Percentiles rank a stretch among this genome's conserved stretches.
Conservation (phyloP, 305 asterid species). For the Rubia peregrina region DNA sequence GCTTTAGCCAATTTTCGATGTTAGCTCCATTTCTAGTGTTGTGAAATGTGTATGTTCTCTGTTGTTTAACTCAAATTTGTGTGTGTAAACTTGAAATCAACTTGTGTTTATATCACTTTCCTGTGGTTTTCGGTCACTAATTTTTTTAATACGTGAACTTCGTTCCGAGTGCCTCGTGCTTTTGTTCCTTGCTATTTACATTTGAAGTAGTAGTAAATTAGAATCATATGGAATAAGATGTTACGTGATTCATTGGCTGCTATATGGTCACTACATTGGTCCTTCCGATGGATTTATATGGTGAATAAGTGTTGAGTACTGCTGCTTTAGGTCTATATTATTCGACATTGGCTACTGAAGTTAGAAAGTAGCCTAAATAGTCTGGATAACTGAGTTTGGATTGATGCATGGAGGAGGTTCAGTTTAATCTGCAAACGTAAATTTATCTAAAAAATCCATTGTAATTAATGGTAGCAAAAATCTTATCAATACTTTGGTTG, state of each 20-base stretch:
- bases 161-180: not conserved
- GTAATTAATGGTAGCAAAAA: not conserved
- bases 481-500: not conserved
- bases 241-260: not conserved
- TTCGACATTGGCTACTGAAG: not conserved
- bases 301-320: not conserved
- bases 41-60: not conserved
- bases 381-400: constrained; percentile 4
- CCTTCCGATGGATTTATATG: not conserved
- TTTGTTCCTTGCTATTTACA: not conserved
- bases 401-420: not conserved
- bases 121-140: not conserved
- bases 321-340: not conserved
- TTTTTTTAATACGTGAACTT: not conserved
- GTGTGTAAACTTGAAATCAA: not conserved
- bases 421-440: not conserved
- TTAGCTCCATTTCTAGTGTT: not conserved
- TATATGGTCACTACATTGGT: not conserved
- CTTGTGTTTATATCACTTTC: not conserved
- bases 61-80: not conserved
- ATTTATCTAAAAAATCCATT: not conserved
- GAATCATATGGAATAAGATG: not conserved
- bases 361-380: not conserved
- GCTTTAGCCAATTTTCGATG: not conserved
- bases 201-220: not conserved